Evolutionary conservation across 306 rosid species (phyloP), one percentile per base, ranked within the genome.

Genomic region (Cucumis melo): DNA sequence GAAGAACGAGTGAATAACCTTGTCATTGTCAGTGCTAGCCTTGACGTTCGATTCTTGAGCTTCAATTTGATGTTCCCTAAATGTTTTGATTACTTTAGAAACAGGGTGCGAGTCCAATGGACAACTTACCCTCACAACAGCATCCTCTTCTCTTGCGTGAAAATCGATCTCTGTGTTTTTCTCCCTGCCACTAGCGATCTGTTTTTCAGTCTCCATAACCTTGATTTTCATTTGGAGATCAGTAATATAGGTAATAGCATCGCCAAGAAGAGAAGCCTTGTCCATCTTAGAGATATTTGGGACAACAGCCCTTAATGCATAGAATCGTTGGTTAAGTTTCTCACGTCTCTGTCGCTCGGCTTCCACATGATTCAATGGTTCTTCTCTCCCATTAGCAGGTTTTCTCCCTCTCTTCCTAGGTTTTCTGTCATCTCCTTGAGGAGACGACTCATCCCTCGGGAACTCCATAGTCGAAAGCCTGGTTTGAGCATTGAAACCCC

Each of bases 251-350:
- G 96, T 80, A 60, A 92, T 92, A 76, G 98, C 96, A 72, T 92
- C 96, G 7, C 98, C 98, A 32, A 92, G 98, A 3, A 92, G 86
- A 77, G 98, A 92, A 17, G 98, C 98, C 84, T 92, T 92, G 87
- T 92, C 97, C 97, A 92, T 92, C 81, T 92, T 92, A 15, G 97
- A 92, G 83, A 92, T 92, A 73, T 92, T 92, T 4, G 98, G 98
- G 73, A 92, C 98, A 82, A 92, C 98, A 23, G 98, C 96, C 81
- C 98, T 81, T 55, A 92, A 86, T 6, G 96, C 96, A 19, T 92
- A 92, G 77, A 92, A 92, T 73, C 96, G 85, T 80, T 92, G 98
- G 86, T 92, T 92, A 77, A 92, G 98, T 85, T 92, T 92, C 88
- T 92, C 98, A 8, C 96, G 90, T 78, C 98, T 86, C 86, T 92